phyloP scores from a whole-genome alignment of 2,329 filamentous ascomycete species.

The Talaromyces islandicus region DNA sequence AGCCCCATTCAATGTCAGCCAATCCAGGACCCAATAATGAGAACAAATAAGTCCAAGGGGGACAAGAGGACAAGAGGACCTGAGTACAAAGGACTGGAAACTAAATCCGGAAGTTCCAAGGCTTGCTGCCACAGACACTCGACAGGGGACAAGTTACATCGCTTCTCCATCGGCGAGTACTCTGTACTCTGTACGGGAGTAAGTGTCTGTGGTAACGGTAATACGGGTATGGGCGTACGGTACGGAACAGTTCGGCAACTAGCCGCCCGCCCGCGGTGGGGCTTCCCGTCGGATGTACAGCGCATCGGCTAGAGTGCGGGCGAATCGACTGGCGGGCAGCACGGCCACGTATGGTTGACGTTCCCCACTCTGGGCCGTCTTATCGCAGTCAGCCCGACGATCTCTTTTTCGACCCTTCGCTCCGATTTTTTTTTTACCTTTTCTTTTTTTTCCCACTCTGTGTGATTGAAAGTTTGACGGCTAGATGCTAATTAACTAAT shows the following conservation, averaged over 20 bases:
- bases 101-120: too few relatives aligned
- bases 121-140: too few relatives aligned
- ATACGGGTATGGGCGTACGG: neutral
- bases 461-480: too few relatives aligned
- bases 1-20: neutral
- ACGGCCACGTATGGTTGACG: constrained; percentile 7
- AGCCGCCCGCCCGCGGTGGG: constrained; percentile 9
- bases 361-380: neutral
- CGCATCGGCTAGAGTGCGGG: constrained; percentile 5
- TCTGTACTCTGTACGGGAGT: too few relatives aligned
- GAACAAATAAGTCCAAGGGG: too few relatives aligned
- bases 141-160: too few relatives aligned
- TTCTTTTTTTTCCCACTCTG: too few relatives aligned
- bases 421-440: too few relatives aligned
- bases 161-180: neutral
- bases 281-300: constrained; percentile 10
- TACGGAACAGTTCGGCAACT: constrained; percentile 7
- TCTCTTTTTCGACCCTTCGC: too few relatives aligned
- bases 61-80: too few relatives aligned
- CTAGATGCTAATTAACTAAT: too few relatives aligned
- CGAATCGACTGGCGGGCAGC: constrained; percentile 7
- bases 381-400: neutral
- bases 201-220: neutral
- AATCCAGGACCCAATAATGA: neutral
- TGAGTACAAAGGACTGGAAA: too few relatives aligned